Evolutionary conservation across 345 rosid genomes (phyloP), one percentile per base, ranked within the genome.

Genomic region (Camelina sativa): DNA sequence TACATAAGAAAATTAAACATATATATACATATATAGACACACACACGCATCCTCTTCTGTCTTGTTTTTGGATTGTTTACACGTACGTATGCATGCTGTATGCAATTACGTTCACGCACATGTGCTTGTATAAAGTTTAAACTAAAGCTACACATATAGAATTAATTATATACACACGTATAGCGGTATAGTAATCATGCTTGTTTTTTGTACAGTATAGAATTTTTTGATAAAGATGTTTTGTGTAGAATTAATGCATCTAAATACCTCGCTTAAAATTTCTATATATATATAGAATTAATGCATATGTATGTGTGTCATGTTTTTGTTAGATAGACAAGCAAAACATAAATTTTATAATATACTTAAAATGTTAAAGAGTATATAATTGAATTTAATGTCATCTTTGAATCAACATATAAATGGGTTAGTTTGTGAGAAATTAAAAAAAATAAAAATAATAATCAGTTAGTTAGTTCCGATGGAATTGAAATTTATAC

Each of bases 1-100:
- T 67, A 66, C 67, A 66, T 61, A 47, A 13, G 52, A 20, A 58
- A 46, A 32, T 35, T 40, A 51, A 13, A 20, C 15, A 70, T 34
- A 28, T 58, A 47, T 59, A 74, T 16, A 56, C 3, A 38, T 11
- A 38, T 38, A 61, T 12, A 62, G 3, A 64, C 17, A 73, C 40
- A 65, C 52, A 53, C 52, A 53, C 13, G 56, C 72, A 66, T 25
- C 17, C 60, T 51, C 67, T 44, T 22, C 35, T 65, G 47, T 74
- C 43, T 62, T 73, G 44, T 41, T 73, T 65, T 76, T 76, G 40
- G 73, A 51, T 2, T n/a, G 41, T 12, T 60, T 41, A 61, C 28
- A 68, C 62, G 79, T 61, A 68, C 69, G 63, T 68, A 76, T 75
- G 79, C 79, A 75, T 75, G 62, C 13, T 58, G 72, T 59, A 46